Conservation (phyloP, 2,329 filamentous ascomycete genomes). For the Aspergillus ustus region DNA sequence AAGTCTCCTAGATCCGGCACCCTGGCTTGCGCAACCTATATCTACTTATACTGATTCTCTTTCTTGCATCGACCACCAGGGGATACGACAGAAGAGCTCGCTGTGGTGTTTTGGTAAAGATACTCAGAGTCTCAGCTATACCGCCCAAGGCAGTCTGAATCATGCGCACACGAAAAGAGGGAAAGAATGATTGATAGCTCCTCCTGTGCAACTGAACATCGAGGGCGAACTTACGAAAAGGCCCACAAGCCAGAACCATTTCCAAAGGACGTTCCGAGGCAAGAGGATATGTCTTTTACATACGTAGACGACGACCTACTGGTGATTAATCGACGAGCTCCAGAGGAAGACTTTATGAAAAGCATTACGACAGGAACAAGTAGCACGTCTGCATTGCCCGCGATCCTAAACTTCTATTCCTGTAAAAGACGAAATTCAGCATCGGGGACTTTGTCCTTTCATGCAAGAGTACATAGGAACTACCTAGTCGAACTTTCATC, state of each 20-base stretch:
- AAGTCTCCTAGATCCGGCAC: background rate
- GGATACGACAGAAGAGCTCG: conserved; percentile 23
- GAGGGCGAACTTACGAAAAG: no score
- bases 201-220: background rate
- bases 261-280: no score
- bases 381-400: no score
- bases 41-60: conserved; percentile 19
- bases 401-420: no score
- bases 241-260: no score
- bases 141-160: no score
- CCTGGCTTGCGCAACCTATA: conserved; percentile 19
- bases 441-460: background rate
- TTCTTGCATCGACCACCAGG: conserved; percentile 21
- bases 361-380: no score
- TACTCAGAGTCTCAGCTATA: background rate
- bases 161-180: background rate
- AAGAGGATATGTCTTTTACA: no score
- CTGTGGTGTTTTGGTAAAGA: no score
- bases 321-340: no score
- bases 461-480: background rate
- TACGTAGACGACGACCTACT: no score
- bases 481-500: background rate
- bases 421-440: background rate
- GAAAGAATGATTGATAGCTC: background rate
- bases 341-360: no score